Evolutionary conservation across 306 rosid genomes (phyloP).

Genomic region (Quercus dentata): DNA sequence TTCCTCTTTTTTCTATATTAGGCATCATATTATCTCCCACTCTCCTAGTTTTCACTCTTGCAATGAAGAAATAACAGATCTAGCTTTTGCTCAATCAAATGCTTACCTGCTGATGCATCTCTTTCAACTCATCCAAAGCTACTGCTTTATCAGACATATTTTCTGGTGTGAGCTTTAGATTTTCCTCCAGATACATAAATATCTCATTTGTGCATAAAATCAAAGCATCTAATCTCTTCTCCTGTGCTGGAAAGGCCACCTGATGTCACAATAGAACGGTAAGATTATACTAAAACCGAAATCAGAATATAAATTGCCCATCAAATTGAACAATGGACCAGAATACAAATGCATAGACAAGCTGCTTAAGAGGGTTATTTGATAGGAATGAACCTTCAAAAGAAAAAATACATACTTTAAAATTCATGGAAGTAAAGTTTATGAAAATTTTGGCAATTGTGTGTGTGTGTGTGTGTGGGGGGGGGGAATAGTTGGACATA

Average conservation of each 20-base stretch:
- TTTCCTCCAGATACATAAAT: constrained; percentile 80
- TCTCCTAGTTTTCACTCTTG: neutral
- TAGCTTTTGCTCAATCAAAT: neutral
- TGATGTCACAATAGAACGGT: constrained; percentile 27
- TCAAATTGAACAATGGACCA: neutral
- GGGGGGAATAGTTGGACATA: neutral
- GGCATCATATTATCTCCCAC: neutral
- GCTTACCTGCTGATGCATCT: constrained; percentile 88
- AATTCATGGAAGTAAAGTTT: neutral
- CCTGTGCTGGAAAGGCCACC: constrained; percentile 93
- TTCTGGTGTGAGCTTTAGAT: constrained; percentile 80
- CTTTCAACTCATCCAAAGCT: constrained; percentile 84
- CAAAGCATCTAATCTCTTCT: constrained; percentile 88
- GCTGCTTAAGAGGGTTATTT: neutral
- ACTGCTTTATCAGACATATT: constrained; percentile 76
- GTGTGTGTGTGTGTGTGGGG: no score
- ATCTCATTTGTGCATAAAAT: constrained; percentile 71
- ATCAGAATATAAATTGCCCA: constrained; percentile 13
- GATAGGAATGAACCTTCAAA: neutral
- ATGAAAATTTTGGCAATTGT: neutral
- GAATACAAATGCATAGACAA: neutral
- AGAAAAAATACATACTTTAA: neutral
- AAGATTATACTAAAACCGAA: constrained; percentile 14
- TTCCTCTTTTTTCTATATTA: neutral
- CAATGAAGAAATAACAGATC: neutral